A percentile compares a stretch with the other conserved stretches of the same genome.
Conservation (phyloP, 2,329 filamentous ascomycete species). For the Diaporthe velutina region DNA sequence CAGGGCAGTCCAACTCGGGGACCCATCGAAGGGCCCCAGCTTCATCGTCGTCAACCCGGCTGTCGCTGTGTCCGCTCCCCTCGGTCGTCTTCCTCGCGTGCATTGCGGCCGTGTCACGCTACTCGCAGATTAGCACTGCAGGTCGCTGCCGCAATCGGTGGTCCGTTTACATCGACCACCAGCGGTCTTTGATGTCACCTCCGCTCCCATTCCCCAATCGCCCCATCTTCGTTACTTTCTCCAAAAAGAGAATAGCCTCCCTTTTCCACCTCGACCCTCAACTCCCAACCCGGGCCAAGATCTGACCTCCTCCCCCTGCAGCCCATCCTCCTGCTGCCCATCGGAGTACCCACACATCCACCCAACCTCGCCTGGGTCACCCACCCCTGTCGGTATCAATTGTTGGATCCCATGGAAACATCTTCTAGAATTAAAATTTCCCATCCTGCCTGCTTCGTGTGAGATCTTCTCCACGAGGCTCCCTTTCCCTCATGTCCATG, state of each 20-base stretch:
- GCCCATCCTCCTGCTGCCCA: conserved; percentile 4
- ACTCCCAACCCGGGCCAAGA: conserved; percentile 20
- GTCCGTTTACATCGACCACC: conserved; percentile 20
- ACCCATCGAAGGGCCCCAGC: conserved; percentile 1
- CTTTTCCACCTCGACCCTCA: background rate
- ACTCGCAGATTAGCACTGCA: conserved; percentile 27
- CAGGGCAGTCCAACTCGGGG: background rate
- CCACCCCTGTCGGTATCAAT: conserved; percentile 26
- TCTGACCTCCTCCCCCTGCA: conserved; percentile 8
- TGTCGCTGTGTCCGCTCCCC: conserved; percentile 3
- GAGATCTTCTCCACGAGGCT: conserved; percentile 25
- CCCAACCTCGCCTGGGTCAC: conserved; percentile 19
- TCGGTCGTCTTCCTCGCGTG: conserved; percentile 12
- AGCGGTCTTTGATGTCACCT: conserved; percentile 3
- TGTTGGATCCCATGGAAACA: conserved; percentile 22
- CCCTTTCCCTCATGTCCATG: conserved; percentile 18
- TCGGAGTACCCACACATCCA: conserved; percentile 11
- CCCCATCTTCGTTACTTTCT: conserved; percentile 32
- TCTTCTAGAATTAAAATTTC: conserved; percentile 27
- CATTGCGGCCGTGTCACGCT: conserved; percentile 15
- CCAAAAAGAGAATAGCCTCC: conserved; percentile 34
- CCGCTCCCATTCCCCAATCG: background rate
- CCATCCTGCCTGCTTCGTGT: conserved; percentile 25
- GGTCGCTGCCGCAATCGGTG: conserved; percentile 3
- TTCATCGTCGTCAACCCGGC: background rate